These are phyloP conservation scores for Neurospora discreta DNA, from an alignment of 495 filamentous ascomycete genomes.

Conservation along the genomic window DNA sequence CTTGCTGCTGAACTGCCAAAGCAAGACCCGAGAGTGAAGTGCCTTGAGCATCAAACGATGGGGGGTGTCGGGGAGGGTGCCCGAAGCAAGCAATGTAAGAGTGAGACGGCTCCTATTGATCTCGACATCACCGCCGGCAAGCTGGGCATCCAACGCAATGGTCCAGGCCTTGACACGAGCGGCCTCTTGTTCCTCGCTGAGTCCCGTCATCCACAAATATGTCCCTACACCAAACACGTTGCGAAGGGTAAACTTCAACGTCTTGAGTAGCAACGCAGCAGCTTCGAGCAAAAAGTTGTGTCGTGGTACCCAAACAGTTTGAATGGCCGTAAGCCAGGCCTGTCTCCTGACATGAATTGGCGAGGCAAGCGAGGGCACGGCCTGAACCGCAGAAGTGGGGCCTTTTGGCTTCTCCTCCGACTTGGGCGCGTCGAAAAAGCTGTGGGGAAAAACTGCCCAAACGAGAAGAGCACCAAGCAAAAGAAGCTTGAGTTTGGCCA, in stretches of 20 bases:
- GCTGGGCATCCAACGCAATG: slow-evolving; percentile 88
- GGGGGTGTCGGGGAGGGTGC: slow-evolving; percentile 76
- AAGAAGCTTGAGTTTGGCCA: slow-evolving; percentile 45
- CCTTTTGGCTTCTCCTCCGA: slow-evolving; percentile 24
- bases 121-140: slow-evolving; percentile 86
- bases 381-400: slow-evolving; percentile 28
- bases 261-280: slow-evolving; percentile 68
- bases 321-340: slow-evolving; percentile 90
- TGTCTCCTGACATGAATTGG: slow-evolving; percentile 76
- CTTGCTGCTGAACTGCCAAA: slow-evolving; percentile 55
- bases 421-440: slow-evolving; percentile 45
- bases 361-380: slow-evolving; percentile 61
- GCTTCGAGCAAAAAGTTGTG: slow-evolving; percentile 79
- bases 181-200: slow-evolving; percentile 74
- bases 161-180: slow-evolving; percentile 88
- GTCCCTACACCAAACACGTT: slow-evolving; percentile 64
- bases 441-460: slow-evolving; percentile 50
- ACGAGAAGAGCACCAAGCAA: slow-evolving; percentile 56
- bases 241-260: slow-evolving; percentile 66
- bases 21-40: slow-evolving; percentile 75
- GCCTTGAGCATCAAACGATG: slow-evolving; percentile 84
- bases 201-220: slow-evolving; percentile 67
- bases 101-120: slow-evolving; percentile 80
- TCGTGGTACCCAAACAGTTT: slow-evolving; percentile 86
- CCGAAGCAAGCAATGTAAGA: slow-evolving; percentile 78